phyloP scores from a whole-genome alignment of 768 basidiomycete species.

The Panellus pusillus region DNA sequence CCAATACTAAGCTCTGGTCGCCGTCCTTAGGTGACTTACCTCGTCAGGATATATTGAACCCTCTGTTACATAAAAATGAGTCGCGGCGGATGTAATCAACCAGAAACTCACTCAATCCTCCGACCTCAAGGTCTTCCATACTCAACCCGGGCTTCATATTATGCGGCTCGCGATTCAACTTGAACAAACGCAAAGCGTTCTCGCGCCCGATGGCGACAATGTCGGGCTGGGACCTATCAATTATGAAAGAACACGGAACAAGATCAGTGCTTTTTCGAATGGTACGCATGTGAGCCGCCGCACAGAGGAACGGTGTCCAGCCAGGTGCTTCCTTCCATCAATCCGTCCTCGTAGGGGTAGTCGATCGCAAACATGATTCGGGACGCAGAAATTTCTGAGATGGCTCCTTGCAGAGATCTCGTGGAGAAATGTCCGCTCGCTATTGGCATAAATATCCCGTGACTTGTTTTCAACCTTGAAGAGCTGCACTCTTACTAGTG shows the following conservation, averaged over 20 bases:
- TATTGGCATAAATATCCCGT: not conserved
- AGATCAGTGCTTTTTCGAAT: too few relatives aligned
- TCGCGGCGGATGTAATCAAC: not conserved
- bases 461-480: too few relatives aligned
- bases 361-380: conserved; percentile 23
- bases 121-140: conserved; percentile 15
- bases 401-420: conserved; percentile 15
- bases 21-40: conserved; percentile 10
- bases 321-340: conserved; percentile 23
- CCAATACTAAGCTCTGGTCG: not conserved
- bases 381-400: conserved; percentile 14
- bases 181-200: conserved; percentile 19
- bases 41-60: conserved; percentile 18
- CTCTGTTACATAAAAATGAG: not conserved
- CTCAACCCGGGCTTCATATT: conserved; percentile 8
- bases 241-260: too few relatives aligned
- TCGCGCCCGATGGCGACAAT: conserved; percentile 20
- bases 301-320: conserved; percentile 19
- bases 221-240: conserved; percentile 15
- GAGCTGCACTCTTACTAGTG: conserved; percentile 12
- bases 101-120: conserved; percentile 11
- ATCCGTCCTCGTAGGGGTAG: conserved; percentile 21
- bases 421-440: conserved; percentile 22
- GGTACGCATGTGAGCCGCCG: not conserved
- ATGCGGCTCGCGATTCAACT: conserved; percentile 18